These are phyloP conservation scores for Lasiodiplodia theobromae DNA, from an alignment of 2,329 filamentous ascomycete genomes.

Conservation along the genomic window DNA sequence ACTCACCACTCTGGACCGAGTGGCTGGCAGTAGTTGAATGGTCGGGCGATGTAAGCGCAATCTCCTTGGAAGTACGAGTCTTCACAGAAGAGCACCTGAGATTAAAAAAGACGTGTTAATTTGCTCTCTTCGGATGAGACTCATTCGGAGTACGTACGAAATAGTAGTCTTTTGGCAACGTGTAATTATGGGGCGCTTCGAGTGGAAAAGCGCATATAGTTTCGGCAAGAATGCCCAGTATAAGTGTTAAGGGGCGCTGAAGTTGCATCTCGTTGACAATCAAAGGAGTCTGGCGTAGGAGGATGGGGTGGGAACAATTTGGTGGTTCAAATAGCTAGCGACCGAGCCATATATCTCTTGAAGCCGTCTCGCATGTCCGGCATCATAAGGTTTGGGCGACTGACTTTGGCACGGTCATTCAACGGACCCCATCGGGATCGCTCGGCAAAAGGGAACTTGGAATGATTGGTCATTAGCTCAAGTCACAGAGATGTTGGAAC, in stretches of 20 bases:
- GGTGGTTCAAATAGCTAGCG: background rate
- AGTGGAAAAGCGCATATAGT: background rate
- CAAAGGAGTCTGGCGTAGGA: background rate
- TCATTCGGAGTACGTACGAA: background rate
- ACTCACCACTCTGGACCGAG: background rate
- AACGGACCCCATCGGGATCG: too few species aligned
- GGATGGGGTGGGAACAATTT: background rate
- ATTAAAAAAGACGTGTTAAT: background rate
- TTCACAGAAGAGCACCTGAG: slow-evolving; percentile 18
- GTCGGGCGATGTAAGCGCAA: slow-evolving; percentile 7
- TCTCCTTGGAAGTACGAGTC: slow-evolving; percentile 14
- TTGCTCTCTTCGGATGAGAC: too few species aligned
- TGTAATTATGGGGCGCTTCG: background rate
- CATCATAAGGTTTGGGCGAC: background rate
- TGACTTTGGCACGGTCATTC: background rate
- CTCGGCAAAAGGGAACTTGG: background rate
- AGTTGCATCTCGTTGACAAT: background rate
- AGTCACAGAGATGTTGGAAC: background rate
- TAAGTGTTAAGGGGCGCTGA: background rate
- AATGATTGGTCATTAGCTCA: background rate
- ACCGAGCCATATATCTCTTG: background rate
- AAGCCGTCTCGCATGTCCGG: background rate
- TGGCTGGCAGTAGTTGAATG: slow-evolving; percentile 5
- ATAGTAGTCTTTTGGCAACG: background rate
- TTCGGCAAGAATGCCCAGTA: background rate